phyloP scores from a whole-genome alignment of 2,329 filamentous ascomycete genomes.

The Tolypocladium album region DNA sequence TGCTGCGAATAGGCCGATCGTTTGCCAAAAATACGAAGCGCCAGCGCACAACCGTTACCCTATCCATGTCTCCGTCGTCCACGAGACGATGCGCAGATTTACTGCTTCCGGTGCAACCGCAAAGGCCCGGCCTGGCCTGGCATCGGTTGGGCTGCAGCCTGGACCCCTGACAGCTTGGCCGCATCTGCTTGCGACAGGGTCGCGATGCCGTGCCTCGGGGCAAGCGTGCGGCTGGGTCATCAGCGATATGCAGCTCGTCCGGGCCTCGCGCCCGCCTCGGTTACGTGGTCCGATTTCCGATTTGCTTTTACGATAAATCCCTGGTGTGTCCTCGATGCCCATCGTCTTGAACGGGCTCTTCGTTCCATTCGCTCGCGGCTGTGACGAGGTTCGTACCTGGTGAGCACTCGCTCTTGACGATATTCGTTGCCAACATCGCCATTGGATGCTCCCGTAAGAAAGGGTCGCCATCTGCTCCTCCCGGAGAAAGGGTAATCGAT shows the following conservation, averaged over 20 bases:
- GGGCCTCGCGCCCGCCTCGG: neutral
- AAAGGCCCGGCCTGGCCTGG: neutral
- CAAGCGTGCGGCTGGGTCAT: neutral
- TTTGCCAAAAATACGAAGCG: neutral
- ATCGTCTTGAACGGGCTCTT: neutral
- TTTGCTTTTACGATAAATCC: neutral
- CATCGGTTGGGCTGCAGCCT: neutral
- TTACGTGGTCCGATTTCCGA: neutral
- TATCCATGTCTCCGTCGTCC: neutral
- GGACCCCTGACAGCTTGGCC: neutral
- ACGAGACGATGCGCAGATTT: neutral
- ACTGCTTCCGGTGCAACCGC: neutral
- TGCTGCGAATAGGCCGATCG: neutral
- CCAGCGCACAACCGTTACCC: neutral
- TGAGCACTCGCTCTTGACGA: neutral
- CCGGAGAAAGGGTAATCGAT: neutral
- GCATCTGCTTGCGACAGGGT: neutral
- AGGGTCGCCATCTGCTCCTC: neutral
- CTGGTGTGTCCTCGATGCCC: neutral
- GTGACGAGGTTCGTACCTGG: neutral
- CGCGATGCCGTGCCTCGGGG: neutral
- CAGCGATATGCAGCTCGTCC: neutral
- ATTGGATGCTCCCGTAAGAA: neutral
- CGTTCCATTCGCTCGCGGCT: neutral
- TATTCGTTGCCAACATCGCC: neutral